phyloP scores from a whole-genome alignment of 2,329 filamentous ascomycete species.

The Penicillium digitatum region DNA sequence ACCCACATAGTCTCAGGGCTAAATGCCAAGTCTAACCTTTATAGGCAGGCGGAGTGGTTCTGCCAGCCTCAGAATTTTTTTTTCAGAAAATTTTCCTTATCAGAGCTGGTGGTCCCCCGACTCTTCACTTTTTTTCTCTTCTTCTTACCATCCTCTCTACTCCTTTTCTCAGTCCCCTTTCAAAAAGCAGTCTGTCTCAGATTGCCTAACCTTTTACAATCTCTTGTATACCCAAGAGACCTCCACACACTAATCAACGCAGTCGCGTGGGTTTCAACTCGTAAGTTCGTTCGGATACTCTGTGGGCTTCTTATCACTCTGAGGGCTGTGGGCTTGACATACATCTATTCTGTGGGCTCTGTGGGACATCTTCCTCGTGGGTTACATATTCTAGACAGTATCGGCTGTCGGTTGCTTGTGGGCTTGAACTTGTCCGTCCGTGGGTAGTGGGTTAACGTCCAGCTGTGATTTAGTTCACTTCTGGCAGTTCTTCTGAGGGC shows the following conservation, averaged over 20 bases:
- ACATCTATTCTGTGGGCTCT: constrained; percentile 42
- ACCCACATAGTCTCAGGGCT: constrained; percentile 18
- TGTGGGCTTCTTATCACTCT: constrained; percentile 38
- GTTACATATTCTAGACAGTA: constrained; percentile 42
- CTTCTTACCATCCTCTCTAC: constrained; percentile 20
- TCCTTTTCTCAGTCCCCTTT: constrained; percentile 9
- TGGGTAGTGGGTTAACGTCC: constrained; percentile 40
- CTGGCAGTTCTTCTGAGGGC: constrained; percentile 28
- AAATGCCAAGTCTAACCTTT: constrained; percentile 16
- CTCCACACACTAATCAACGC: constrained; percentile 28
- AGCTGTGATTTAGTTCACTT: constrained; percentile 34
- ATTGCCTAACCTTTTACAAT: constrained; percentile 13
- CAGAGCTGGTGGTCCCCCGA: constrained; percentile 25
- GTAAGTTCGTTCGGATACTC: constrained; percentile 35
- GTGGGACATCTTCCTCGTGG: constrained; percentile 38
- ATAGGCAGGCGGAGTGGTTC: constrained; percentile 30
- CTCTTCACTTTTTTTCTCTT: constrained; percentile 22
- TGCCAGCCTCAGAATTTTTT: constrained; percentile 33
- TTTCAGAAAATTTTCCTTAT: constrained; percentile 27
- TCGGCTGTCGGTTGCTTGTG: constrained; percentile 42
- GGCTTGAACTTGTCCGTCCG: constrained; percentile 42
- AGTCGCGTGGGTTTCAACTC: constrained; percentile 35
- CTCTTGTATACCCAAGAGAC: constrained; percentile 5
- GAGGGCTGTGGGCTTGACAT: constrained; percentile 44
- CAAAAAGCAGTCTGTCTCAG: constrained; percentile 13